Conservation (phyloP, 1,284 basidiomycete genomes). For the Cutaneotrichosporon mucoides region DNA sequence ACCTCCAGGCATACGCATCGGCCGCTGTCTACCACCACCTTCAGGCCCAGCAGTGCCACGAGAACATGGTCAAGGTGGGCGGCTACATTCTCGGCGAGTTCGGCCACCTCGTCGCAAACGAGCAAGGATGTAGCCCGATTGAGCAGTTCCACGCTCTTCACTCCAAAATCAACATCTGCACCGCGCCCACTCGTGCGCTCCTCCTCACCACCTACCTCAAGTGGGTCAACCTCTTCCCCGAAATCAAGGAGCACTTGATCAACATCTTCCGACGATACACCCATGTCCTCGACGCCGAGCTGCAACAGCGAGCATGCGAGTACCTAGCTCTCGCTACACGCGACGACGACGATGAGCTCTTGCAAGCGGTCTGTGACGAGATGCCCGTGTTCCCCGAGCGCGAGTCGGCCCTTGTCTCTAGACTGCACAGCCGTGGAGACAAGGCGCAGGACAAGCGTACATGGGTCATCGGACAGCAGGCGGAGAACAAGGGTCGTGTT, state of each 20-base stretch:
- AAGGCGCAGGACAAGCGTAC: constrained; percentile 90
- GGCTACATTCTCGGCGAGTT: constrained; percentile 97
- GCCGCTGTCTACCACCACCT: constrained; percentile 90
- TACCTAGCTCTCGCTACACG: constrained; percentile 79
- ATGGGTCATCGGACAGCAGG: constrained; percentile 92
- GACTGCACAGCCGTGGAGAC: constrained; percentile 81
- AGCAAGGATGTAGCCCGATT: constrained; percentile 82
- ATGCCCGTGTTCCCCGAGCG: constrained; percentile 98
- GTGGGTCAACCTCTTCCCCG: constrained; percentile 92
- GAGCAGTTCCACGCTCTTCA: constrained; percentile 95
- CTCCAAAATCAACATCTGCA: constrained; percentile 91
- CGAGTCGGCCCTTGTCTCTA: constrained; percentile 78
- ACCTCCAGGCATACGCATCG: constrained; percentile 91
- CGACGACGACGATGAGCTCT: constrained; percentile 80
- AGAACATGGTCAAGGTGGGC: constrained; percentile 97
- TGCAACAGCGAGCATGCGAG: constrained; percentile 98
- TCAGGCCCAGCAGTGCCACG: constrained; percentile 82
- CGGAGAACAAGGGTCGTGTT: constrained; percentile 73
- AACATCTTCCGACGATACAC: constrained; percentile 97
- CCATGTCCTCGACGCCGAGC: constrained; percentile 93
- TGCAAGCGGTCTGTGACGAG: constrained; percentile 95
- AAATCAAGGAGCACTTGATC: constrained; percentile 89
- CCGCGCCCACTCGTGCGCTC: constrained; percentile 85
- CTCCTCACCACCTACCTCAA: constrained; percentile 97
- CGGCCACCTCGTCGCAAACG: constrained; percentile 86